These are phyloP conservation scores for Schwanniomyces sp. DNA, from an alignment of 805 yeast genomes.

Conservation along the genomic window DNA sequence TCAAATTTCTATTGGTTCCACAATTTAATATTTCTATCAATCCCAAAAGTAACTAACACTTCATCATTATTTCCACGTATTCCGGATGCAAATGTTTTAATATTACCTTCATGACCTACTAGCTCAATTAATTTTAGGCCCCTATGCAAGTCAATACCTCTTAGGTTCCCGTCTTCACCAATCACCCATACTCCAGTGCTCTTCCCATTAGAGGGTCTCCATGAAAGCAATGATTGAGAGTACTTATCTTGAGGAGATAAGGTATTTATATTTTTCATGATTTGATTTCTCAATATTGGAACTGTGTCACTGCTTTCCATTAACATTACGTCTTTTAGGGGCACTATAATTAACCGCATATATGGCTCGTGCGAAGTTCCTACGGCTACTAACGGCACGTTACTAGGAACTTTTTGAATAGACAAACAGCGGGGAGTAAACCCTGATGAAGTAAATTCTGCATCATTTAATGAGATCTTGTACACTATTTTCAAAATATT, in stretches of 20 bases:
- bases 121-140: conserved; percentile 30
- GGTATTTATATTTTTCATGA: conserved; percentile 37
- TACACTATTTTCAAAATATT: conserved; percentile 31
- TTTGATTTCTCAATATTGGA: conserved; percentile 25
- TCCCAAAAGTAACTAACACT: conserved; percentile 49
- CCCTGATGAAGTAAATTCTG: conserved; percentile 64
- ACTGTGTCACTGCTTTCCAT: not conserved
- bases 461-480: conserved; percentile 65
- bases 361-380: conserved; percentile 80
- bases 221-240: conserved; percentile 48
- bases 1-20: not conserved
- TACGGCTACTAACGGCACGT: conserved; percentile 45
- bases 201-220: conserved; percentile 32
- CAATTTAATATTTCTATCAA: conserved; percentile 21
- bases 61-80: conserved; percentile 24
- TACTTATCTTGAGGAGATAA: conserved; percentile 69
- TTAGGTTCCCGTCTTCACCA: conserved; percentile 65
- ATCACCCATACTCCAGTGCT: conserved; percentile 62
- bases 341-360: conserved; percentile 62
- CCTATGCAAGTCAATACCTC: conserved; percentile 57
- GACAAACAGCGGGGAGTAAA: conserved; percentile 57
- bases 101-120: conserved; percentile 45
- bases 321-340: conserved; percentile 33
- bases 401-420: conserved; percentile 9
- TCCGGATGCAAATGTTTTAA: conserved; percentile 40